Evolutionary conservation across 768 basidiomycete genomes (phyloP), one percentile per base, ranked within the genome.

Genomic region (Russula sp.): DNA sequence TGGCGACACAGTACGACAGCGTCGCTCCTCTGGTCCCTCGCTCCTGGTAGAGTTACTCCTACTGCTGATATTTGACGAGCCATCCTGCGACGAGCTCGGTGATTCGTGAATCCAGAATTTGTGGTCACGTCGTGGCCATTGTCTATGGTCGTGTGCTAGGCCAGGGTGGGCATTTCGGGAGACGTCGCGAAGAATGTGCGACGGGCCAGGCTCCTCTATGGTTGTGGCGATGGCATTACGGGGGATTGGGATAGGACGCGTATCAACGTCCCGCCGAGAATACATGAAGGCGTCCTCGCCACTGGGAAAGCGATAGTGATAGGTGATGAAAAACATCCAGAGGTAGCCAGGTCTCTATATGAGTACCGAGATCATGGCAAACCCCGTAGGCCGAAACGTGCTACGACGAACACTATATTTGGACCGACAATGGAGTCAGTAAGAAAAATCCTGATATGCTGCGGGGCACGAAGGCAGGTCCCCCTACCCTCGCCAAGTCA

Each of bases 61-160:
- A 4, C 53, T 49, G 48, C 63, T 60, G 8, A 8, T 18, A 9
- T 20, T 64, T 14, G 63, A 64, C 18, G 39, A 45, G 22, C 53
- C 48, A 3, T 53, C 62, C 20, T 59, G 57, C 37, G 63, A 64
- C 9, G 63, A 51, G 14, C 53, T 22, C 18, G 58, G 32, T 1
- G 53, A 55, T 16, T 55, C 62, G 7, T 63, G 14, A 4, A 60
- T 45, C 31, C 39, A 64, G 16, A 64, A 64, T 13, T 37, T 59
- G 20, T 11, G 39, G 39, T 22, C 14, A 7, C 5, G 4, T 16
- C 52, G 53, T 31, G 58, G 11, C 62, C 52, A 59, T 49, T 48
- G 44, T 49, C 52, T 42, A 16, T 18, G 57, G 10, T 58, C 22
- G 11, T 45, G 37, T 27, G 31, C 27, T 20, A 32, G 7, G 44